Base-by-base conservation (phyloP, 345 rosid genomes). In the Murraya koenigii region DNA sequence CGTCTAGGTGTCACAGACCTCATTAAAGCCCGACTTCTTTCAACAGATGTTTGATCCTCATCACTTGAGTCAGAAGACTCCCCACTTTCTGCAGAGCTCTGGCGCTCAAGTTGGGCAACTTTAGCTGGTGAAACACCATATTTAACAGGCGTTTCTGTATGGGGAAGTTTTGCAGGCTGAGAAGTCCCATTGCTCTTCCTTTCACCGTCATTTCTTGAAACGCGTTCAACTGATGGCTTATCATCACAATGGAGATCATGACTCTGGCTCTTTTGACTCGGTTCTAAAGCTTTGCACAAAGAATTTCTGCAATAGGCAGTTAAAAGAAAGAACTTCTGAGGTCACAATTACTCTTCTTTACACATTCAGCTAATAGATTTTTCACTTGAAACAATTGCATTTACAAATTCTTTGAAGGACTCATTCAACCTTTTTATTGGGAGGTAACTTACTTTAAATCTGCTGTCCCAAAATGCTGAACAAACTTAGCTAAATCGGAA, bases 41-140 rank as follows among this genome's bases (percentile, higher is more conserved):
- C 92, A 8, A 41, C 79, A 71, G 87, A 80, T 9, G 35, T 66
- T 76, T 83, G 84, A 77, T 81, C 77, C 54, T 84, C 87, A 52
- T 88, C 90, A 72, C 86, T 72, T 26, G 85, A 81, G 61, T 82
- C 77, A 19, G 88, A 85, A 54, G 87, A 85, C 69, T 78, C 83
- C 63, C 78, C 92, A 66, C 89, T 86, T 72, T 79, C 90, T 41
- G 84, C 72, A 33, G 87, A 85, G 82, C 82, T 80, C 64, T 76
- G 78, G 32, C 91, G 85, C 79, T 90, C 92, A 75, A 87, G 75
- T 80, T 85, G 88, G 25, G 94, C 94, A 85, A 67, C 88, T 76
- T 86, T 81, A n/a, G 94, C 90, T 0, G 94, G 91, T 64, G 92
- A 86, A 81, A 85, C 91, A 33, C 82, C 87, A 71, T 89, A 90